Conservation (phyloP, 225 moss, liverwort and hornwort species). For the Physcomitrellopsis africana region DNA sequence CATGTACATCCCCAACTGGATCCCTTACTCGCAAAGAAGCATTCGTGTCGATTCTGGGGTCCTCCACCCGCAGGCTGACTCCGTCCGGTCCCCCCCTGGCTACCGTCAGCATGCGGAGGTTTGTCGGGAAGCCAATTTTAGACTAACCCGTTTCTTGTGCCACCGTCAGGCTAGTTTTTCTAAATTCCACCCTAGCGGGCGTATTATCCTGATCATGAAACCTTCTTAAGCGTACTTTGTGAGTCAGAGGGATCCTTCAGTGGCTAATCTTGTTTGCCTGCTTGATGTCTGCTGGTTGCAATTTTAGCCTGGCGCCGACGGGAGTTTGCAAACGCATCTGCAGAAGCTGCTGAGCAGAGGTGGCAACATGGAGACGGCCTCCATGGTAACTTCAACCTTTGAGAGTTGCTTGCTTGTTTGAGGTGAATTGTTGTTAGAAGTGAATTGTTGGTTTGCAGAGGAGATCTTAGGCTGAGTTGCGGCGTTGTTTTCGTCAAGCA, state of each 20-base stretch:
- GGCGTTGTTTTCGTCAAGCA: slow-evolving; percentile 10
- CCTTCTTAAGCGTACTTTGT: too few species aligned
- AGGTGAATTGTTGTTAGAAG: neutral
- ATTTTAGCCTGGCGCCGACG: neutral
- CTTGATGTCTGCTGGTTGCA: too few species aligned
- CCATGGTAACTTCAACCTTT: slow-evolving; percentile 28
- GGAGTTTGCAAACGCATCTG: slow-evolving; percentile 62
- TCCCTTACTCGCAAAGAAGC: slow-evolving; percentile 22
- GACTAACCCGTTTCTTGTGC: neutral
- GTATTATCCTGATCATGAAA: neutral
- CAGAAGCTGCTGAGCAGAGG: slow-evolving; percentile 70
- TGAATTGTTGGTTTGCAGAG: too few species aligned
- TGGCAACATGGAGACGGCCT: slow-evolving; percentile 30
- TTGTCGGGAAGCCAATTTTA: slow-evolving; percentile 29
- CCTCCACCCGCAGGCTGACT: slow-evolving; percentile 55
- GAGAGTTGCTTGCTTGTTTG: neutral
- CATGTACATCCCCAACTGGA: slow-evolving; percentile 36
- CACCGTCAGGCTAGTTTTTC: neutral
- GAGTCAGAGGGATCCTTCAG: too few species aligned
- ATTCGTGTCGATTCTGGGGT: slow-evolving; percentile 46
- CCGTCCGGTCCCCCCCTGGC: slow-evolving; percentile 27
- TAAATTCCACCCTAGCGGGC: slow-evolving; percentile 2
- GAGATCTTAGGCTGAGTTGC: neutral
- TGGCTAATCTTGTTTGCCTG: too few species aligned
- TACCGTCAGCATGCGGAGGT: slow-evolving; percentile 36